Percentiles rank a stretch among this genome's conserved stretches.
Conservation (phyloP, 1,284 basidiomycete genomes). For the Baeospora myosura region DNA sequence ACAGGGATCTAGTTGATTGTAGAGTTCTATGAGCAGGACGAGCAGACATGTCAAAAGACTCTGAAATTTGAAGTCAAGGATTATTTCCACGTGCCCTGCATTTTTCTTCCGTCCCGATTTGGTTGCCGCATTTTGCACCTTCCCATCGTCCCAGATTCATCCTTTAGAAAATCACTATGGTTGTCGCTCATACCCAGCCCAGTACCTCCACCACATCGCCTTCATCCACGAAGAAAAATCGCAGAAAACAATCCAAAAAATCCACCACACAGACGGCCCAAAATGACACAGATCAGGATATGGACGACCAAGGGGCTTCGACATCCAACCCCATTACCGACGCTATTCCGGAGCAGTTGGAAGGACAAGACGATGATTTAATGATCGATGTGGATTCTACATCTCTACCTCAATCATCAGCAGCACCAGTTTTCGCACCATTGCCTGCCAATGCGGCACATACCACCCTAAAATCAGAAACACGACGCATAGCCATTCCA, state of each 20-base stretch:
- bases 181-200: constrained; percentile 39
- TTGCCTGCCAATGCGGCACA: constrained; percentile 52
- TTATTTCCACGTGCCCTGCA: too few relatives aligned
- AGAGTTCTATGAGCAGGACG: too few relatives aligned
- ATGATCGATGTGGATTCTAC: constrained; percentile 52
- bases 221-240: constrained; percentile 37
- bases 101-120: too few relatives aligned
- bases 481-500: constrained; percentile 81
- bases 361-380: constrained; percentile 47
- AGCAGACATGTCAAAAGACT: too few relatives aligned
- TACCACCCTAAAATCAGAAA: constrained; percentile 66
- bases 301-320: constrained; percentile 21
- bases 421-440: constrained; percentile 60
- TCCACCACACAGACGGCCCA: constrained; percentile 29
- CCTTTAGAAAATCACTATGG: constrained; percentile 40
- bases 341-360: constrained; percentile 10
- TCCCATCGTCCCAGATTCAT: not conserved
- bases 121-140: not conserved
- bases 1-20: too few relatives aligned
- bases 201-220: constrained; percentile 22
- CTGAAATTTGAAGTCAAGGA: too few relatives aligned
- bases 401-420: constrained; percentile 30
- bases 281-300: constrained; percentile 28
- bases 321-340: constrained; percentile 14
- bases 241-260: constrained; percentile 48